These are phyloP conservation scores for Tilletia walkeri DNA, from an alignment of 1,284 basidiomycete genomes.

Conservation along the genomic window DNA sequence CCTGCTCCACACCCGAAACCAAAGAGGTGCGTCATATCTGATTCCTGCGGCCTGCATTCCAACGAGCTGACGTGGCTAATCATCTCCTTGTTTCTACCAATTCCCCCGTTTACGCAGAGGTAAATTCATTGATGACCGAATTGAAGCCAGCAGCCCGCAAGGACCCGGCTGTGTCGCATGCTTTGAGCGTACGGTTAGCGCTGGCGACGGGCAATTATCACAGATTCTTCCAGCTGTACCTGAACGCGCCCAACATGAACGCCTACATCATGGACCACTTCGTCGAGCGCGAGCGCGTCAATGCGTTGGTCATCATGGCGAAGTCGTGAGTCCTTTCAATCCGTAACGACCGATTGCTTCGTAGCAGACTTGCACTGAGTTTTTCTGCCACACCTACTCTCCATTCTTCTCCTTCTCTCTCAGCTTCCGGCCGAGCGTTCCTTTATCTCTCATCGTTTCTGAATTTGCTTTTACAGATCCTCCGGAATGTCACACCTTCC, in stretches of 20 bases:
- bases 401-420: background rate
- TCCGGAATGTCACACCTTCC: conserved; percentile 69
- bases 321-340: conserved; percentile 70
- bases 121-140: conserved; percentile 91
- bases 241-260: conserved; percentile 89
- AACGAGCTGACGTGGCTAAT: background rate
- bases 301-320: conserved; percentile 82
- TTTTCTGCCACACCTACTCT: no score
- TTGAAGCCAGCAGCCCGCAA: conserved; percentile 85
- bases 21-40: conserved; percentile 69
- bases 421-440: conserved; percentile 58
- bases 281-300: conserved; percentile 82
- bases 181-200: conserved; percentile 81
- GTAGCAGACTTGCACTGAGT: no score
- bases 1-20: conserved; percentile 87
- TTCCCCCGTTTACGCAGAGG: conserved; percentile 63
- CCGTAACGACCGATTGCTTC: no score
- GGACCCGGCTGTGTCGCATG: conserved; percentile 77
- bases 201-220: conserved; percentile 91
- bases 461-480: conserved; percentile 80
- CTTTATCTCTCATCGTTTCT: conserved; percentile 72
- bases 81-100: background rate
- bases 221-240: conserved; percentile 80
- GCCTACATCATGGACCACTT: conserved; percentile 99
- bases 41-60: conserved; percentile 7